Evolutionary conservation across 768 basidiomycete species (phyloP).

Genomic region (Lactifluus hygrophoroides): DNA sequence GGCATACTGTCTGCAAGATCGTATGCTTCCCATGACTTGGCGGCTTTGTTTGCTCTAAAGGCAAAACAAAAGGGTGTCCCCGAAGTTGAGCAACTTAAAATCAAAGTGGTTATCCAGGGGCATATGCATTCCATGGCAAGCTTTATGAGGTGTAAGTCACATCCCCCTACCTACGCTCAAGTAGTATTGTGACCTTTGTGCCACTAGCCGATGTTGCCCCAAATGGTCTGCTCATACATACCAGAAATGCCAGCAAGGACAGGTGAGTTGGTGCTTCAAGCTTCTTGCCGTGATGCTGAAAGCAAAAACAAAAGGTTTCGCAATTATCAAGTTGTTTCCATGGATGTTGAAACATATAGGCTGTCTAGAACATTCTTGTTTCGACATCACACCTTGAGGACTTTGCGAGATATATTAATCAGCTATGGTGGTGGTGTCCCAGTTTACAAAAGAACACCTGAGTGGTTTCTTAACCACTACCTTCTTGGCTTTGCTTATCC

Average conservation of each 20-base stretch:
- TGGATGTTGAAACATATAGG: conserved; percentile 37
- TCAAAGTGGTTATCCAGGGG: conserved; percentile 5
- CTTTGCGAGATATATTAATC: conserved; percentile 39
- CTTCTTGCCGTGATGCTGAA: background rate
- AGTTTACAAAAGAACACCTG: conserved; percentile 34
- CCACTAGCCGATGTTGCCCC: conserved; percentile 25
- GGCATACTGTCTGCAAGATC: conserved; percentile 23
- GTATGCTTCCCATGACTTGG: background rate
- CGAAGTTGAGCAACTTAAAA: background rate
- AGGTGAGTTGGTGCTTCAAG: conserved; percentile 23
- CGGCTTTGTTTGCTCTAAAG: background rate
- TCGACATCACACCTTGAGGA: conserved; percentile 39
- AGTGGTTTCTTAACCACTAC: conserved; percentile 44
- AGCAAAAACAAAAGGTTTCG: conserved; percentile 31
- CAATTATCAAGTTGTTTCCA: conserved; percentile 36
- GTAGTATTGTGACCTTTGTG: background rate
- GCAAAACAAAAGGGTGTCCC: background rate
- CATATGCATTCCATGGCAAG: conserved; percentile 28
- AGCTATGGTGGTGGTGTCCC: conserved; percentile 28
- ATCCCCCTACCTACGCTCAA: background rate
- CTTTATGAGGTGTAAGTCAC: conserved; percentile 33
- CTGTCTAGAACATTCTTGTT: conserved; percentile 43
- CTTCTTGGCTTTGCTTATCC: conserved; percentile 25
- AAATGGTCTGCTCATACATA: conserved; percentile 28
- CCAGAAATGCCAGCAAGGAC: conserved; percentile 21